Base-by-base conservation (phyloP, 768 basidiomycete genomes). In the Rhizopogon salebrosus region DNA sequence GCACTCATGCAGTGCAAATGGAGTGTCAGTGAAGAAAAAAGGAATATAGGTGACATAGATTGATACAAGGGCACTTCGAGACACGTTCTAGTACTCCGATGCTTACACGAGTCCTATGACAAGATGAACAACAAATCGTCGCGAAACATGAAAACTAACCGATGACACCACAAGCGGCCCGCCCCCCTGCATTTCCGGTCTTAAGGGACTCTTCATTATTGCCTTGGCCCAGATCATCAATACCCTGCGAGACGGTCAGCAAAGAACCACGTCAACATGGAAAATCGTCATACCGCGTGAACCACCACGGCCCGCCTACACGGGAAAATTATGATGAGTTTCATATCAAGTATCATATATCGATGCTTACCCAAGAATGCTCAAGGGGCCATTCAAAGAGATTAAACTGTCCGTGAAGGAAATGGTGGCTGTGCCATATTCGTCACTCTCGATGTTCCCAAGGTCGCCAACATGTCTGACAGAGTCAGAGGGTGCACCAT, bases 161-260 rank as follows among this genome's bases (percentile, higher is more conserved):
- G 58, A 92, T 87, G 48, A 92, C 80, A 59, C 89, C 90, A 62
- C 91, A 92, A 11, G 91, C 89, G n/a, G 80, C 77, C 52, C 89
- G 75, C 27, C 74, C 82, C 10, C 86, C 85, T 14, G 90, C 85
- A 62, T 92, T 88, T 8, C 90, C 90, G 3, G 88, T 92, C 64
- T 80, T 88, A 52, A 84, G 71, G 20, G 85, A 87, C 57, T 89
- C 88, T 26, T 79, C 72, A 60, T 85, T 76, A 38, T 71, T 74
- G 14, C 88, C 87, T 54, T 69, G 73, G n/a, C 89, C 91, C 46
- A 92, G 75, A 61, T 93, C 91, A 62, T 93, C 91, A 16, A 79
- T 79, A 3, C 88, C 87, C 84, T 84, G 57, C 36, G 52, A 45
- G 41, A 46, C 42, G 38, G 26, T 54, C 27, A 49, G 42, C 40